These are phyloP conservation scores for Sporisorium scitamineum DNA, from an alignment of 1,284 basidiomycete genomes.

Conservation along the genomic window DNA sequence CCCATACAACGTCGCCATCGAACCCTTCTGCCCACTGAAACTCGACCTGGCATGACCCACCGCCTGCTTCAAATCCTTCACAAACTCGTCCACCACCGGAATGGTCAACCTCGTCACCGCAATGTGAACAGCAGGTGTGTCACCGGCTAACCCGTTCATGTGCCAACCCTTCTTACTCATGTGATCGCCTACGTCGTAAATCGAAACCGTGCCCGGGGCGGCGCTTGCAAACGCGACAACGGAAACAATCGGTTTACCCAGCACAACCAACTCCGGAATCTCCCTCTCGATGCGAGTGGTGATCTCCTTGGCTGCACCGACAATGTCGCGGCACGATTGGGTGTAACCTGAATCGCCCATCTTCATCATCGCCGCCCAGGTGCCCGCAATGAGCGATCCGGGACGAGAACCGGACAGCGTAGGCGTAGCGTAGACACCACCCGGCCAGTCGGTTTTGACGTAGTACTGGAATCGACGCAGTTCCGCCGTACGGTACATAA, in stretches of 20 bases:
- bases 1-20: constrained; percentile 72
- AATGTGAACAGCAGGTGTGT: constrained; percentile 88
- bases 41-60: constrained; percentile 69
- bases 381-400: constrained; percentile 90
- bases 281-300: constrained; percentile 76
- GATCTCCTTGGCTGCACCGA: constrained; percentile 79
- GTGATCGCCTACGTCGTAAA: constrained; percentile 88
- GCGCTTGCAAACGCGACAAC: constrained; percentile 86
- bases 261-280: constrained; percentile 80
- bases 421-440: constrained; percentile 67
- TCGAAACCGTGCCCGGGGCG: constrained; percentile 72
- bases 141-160: constrained; percentile 81
- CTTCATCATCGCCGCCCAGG: constrained; percentile 95
- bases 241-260: constrained; percentile 89
- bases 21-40: constrained; percentile 47
- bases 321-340: constrained; percentile 86
- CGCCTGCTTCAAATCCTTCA: constrained; percentile 83
- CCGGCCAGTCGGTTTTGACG: constrained; percentile 67
- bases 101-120: constrained; percentile 89
- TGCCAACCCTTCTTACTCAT: constrained; percentile 84
- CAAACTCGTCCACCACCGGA: constrained; percentile 79
- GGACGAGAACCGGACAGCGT: constrained; percentile 74
- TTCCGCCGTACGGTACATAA: constrained; percentile 59
- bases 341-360: constrained; percentile 93
- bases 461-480: constrained; percentile 68